Base-by-base conservation (phyloP, 1,139 yeast genomes). In the Geotrichum carabidarum region DNA sequence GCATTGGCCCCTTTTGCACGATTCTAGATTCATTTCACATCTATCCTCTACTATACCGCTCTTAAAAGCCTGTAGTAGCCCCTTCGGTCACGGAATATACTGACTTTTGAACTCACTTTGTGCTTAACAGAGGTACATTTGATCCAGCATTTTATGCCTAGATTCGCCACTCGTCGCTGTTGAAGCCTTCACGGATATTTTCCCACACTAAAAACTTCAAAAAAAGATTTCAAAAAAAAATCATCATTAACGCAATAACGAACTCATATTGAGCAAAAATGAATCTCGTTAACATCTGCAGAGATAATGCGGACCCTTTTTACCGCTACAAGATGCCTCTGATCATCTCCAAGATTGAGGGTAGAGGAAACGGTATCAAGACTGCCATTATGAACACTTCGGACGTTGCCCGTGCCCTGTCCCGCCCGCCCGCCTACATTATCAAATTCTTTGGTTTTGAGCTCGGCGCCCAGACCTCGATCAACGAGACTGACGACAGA, bases 301-400 rank as follows among this genome's bases (percentile, higher is more conserved):
- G 99, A 78, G 97, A 90, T 69, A 93, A 93, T 77, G 84, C 87
- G 69, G 99, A 93, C 77, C 97, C 98, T 53, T 93, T 93, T 74
- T 93, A 93, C 82, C 96, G 99, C 77, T 93, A 93, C 75, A 93
- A 93, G 78, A 93, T 93, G 99, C 99, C 99, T 69, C 85, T 94
- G 49, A 84, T 93, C 73, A 94, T 88, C 76, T 89, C 97, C 63
- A 93, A 93, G 80, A 90, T 90, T 63, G 99, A 93, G 76, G 99
- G 99, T 72, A 82, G 96, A 72, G 99, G 99, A 76, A 93, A 93
- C 75, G 99, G 99, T 81, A 93, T 93, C 75, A 90, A 89, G 72
- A 93, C 99, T 34, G 95, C 94, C 57, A 84, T 93, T 57, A 82
- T 89, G 62, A 93, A 93, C 73, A 83, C 90, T 58, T 76, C 87